Base-by-base conservation (phyloP, 192 early-diverging fungal genomes). In the Backusella westeae region DNA sequence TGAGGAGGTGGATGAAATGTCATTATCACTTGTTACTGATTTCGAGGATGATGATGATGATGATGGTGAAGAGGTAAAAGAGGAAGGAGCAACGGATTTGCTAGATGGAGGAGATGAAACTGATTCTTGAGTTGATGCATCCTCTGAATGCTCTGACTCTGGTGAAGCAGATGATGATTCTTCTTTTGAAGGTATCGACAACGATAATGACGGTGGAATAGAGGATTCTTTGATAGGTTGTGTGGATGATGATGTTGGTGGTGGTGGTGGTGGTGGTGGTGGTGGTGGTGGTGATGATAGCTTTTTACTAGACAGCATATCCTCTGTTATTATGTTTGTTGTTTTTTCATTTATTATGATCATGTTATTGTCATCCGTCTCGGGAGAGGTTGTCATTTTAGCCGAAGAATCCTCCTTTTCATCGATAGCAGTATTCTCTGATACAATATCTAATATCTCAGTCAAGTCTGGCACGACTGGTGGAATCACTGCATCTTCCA, bases 401-500 rank as follows among this genome's bases (percentile, higher is more conserved):
- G 7, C 53, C 53, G 53, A 63, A 3, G 56, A 12, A 29, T 4
- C 23, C 2, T 26, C 9, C n/a, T 49, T 49, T 23, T 29, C 12
- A 12, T n/a, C 26, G 29, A 12, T 12, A 10, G 3, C 2, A 32
- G 32, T 32, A 32, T 32, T 29, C 1, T 63, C 56, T 29, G 23
- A 29, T 14, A 5, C 23, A 63, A 14, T 23, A 63, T 29, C 23
- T 29, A 29, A 4, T 14, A 26, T 26, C 12, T 2, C 23, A 59
- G 23, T 15, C 26, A 23, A 29, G 56, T 72, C 42, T 10, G 12
- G 56, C 56, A 29, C 23, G n/a, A 76, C 23, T 17, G 75, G 75
- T 38, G 44, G 21, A 34, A 76, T 76, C 6, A 41, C 14, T 17
- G 19, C 21, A 8, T 74, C 67, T 34, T 77, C 69, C 4, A 67